Evolutionary conservation across 2,329 filamentous ascomycete species (phyloP).

Genomic region (Zopfia rhizophila): DNA sequence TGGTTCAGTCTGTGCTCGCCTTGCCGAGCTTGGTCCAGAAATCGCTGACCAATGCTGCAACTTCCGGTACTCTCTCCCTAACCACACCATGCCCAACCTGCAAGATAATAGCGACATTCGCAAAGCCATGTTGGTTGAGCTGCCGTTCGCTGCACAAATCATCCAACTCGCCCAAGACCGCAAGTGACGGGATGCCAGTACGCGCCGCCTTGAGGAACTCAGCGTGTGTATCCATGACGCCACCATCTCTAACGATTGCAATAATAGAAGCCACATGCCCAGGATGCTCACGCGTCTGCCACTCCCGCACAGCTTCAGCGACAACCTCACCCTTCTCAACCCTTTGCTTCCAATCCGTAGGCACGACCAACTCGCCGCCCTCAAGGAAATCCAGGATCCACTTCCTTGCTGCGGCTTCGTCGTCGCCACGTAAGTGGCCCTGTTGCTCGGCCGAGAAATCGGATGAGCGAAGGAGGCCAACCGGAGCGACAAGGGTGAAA

Average conservation of each 20-base stretch:
- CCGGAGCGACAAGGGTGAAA: constrained; percentile 59
- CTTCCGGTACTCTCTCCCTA: constrained; percentile 49
- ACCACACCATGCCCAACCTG: constrained; percentile 55
- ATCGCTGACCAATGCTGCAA: constrained; percentile 43
- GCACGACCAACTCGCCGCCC: constrained; percentile 55
- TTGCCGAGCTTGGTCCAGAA: too few species aligned
- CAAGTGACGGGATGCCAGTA: constrained; percentile 37
- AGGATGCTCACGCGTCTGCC: constrained; percentile 59
- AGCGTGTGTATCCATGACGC: constrained; percentile 52
- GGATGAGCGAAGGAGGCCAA: constrained; percentile 51
- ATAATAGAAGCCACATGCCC: constrained; percentile 61
- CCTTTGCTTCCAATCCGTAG: constrained; percentile 57
- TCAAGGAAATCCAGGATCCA: constrained; percentile 57
- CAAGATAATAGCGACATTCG: constrained; percentile 49
- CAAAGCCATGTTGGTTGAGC: constrained; percentile 46
- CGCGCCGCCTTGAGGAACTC: constrained; percentile 40
- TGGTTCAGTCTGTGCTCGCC: too few species aligned
- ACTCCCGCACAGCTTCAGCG: constrained; percentile 59
- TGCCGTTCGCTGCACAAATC: constrained; percentile 45
- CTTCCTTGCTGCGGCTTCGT: constrained; percentile 45
- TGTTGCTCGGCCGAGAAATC: constrained; percentile 41
- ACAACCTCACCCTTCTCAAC: constrained; percentile 57
- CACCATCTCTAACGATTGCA: constrained; percentile 59
- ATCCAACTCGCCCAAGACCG: constrained; percentile 53
- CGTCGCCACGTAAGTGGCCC: constrained; percentile 33